Base-by-base conservation (phyloP, 805 yeast species). In the Phaffomyces thermotolerans region DNA sequence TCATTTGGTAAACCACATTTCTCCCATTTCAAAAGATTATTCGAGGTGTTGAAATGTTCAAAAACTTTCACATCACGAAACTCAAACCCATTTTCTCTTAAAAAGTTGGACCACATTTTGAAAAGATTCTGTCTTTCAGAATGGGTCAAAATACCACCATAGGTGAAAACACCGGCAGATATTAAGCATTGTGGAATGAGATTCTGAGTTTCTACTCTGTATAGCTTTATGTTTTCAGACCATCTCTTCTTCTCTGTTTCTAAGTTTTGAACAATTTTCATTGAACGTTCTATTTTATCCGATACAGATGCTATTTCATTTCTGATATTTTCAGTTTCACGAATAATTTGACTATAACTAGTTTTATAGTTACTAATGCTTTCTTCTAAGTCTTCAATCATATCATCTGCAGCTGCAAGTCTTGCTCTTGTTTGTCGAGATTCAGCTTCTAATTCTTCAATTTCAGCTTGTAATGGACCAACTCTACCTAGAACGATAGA, bases 251-350 rank as follows among this genome's bases (percentile, higher is more conserved):
- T 73, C 58, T 90, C 98, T 1, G 62, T 60, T 0, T 81, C 72
- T 48, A 90, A 67, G 50, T 77, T 79, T 6, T 76, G 80, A 27
- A 90, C 64, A 34, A 91, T 66, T 12, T 66, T 57, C 45, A 75
- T 62, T 45, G 96, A 83, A 35, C 95, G 68, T 1, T 58, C 62
- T 2, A 87, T 83, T 46, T 78, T 84, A 2, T 39, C 42, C 46
- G 78, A 77, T 8, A 88, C 91, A 2, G 56, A 52, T 3, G 59
- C 59, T 82, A 90, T 83, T 54, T 87, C 91, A 1, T 67, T 53
- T 58, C 85, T 90, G 36, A 89, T 78, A 29, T 68, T 64, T 57
- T 91, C 96, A 1, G 86, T 73, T 32, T 86, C 90, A 46, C 95
- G 68, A 29, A 91, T 87, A n/a, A 84, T 64, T 13, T 63, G 66